A percentile compares a stretch with the other conserved stretches of the same genome.
phyloP scores from a whole-genome alignment of 305 asterid genomes.

The Solanum hybrid region DNA sequence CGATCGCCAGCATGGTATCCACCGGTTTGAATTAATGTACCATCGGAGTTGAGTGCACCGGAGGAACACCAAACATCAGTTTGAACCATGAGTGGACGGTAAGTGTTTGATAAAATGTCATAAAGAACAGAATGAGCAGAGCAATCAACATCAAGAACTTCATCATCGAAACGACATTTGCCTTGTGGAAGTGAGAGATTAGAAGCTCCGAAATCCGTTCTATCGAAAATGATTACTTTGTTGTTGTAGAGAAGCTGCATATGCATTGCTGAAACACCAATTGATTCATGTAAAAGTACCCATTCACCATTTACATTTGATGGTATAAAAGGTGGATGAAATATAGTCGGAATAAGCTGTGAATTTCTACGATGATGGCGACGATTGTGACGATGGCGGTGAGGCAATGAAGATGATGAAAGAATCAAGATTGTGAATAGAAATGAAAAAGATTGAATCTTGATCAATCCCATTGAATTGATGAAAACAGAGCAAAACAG shows the following conservation, averaged over 20 bases:
- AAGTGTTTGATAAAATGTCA: conserved; percentile 3
- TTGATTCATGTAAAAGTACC: not conserved
- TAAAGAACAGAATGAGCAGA: conserved; percentile 21
- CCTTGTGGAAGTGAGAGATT: conserved; percentile 18
- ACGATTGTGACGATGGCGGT: not conserved
- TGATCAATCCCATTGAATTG: not conserved
- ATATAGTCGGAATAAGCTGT: not conserved
- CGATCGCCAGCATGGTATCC: conserved; percentile 12
- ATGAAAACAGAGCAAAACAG: not conserved
- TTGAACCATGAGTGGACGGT: conserved; percentile 17
- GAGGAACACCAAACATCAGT: conserved; percentile 26
- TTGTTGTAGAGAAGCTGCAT: conserved; percentile 21
- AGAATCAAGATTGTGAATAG: not conserved
- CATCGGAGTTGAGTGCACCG: conserved; percentile 9
- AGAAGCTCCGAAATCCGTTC: conserved; percentile 18
- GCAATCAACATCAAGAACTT: conserved; percentile 6
- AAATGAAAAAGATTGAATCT: not conserved
- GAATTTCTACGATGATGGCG: not conserved
- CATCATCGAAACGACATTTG: conserved; percentile 1
- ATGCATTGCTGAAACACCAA: conserved; percentile 21
- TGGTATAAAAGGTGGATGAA: not conserved
- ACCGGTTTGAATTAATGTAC: conserved; percentile 16
- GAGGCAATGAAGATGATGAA: not conserved
- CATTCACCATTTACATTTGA: not conserved
- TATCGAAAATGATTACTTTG: conserved; percentile 17